Evolutionary conservation across 2,329 filamentous ascomycete genomes (phyloP).

Genomic region (Zymoseptoria passerinii): DNA sequence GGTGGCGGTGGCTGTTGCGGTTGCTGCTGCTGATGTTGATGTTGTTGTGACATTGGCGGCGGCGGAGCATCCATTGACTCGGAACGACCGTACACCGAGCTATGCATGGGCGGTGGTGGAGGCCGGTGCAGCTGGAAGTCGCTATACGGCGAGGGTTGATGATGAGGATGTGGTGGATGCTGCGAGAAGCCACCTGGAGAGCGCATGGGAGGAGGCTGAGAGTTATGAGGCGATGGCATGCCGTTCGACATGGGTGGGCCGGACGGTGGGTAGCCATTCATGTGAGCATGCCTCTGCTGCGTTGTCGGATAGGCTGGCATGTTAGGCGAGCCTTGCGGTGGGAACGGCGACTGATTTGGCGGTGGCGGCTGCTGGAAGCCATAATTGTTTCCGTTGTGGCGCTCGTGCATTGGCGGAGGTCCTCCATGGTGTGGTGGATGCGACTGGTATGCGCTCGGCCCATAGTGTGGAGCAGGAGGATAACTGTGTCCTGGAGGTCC

Average conservation of each 20-base stretch:
- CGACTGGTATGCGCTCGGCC: constrained; percentile 19
- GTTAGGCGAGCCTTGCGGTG: constrained; percentile 5
- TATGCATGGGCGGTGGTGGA: constrained; percentile 8
- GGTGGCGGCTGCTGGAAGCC: constrained; percentile 12
- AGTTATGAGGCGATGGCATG: constrained; percentile 30
- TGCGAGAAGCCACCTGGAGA: constrained; percentile 12
- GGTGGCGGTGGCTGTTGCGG: constrained; percentile 13
- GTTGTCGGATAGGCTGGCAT: not conserved
- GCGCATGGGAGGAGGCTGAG: constrained; percentile 23
- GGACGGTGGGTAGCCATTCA: constrained; percentile 21
- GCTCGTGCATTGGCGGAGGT: constrained; percentile 17
- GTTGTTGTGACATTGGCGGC: not conserved
- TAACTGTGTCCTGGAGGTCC: not conserved
- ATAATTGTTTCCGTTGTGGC: constrained; percentile 18
- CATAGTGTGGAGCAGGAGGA: constrained; percentile 12
- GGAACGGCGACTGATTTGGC: constrained; percentile 9
- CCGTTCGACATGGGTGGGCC: constrained; percentile 26
- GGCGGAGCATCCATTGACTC: constrained; percentile 7
- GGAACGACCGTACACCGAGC: constrained; percentile 5
- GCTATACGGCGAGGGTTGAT: constrained; percentile 11
- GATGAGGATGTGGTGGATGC: constrained; percentile 12
- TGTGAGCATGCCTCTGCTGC: not conserved
- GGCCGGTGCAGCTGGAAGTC: constrained; percentile 13
- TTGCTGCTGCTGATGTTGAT: constrained; percentile 13
- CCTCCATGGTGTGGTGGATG: constrained; percentile 5